A percentile compares a stretch with the other conserved stretches of the same genome.
phyloP scores from a whole-genome alignment of 2,329 filamentous ascomycete genomes.

The Onygenales sp. region DNA sequence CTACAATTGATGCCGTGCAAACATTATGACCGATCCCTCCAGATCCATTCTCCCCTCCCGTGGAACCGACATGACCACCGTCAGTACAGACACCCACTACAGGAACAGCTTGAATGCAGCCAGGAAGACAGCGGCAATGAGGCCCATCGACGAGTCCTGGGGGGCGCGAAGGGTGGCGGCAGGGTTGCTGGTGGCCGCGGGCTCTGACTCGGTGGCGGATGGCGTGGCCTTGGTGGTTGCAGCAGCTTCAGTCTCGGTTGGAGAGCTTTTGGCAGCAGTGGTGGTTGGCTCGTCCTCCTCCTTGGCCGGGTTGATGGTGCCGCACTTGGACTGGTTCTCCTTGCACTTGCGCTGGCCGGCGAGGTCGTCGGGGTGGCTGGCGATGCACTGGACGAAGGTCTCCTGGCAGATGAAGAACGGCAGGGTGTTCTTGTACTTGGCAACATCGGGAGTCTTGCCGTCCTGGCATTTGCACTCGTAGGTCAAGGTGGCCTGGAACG shows the following conservation, averaged over 20 bases:
- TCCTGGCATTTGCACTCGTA: slow-evolving; percentile 52
- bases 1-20: no score
- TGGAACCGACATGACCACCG: no score
- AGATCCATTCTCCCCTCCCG: no score
- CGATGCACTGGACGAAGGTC: slow-evolving; percentile 42
- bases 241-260: slow-evolving; percentile 20
- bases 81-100: slow-evolving; percentile 19
- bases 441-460: slow-evolving; percentile 45
- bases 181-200: slow-evolving; percentile 27
- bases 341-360: slow-evolving; percentile 41
- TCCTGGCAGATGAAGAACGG: slow-evolving; percentile 51
- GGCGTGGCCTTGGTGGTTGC: slow-evolving; percentile 19
- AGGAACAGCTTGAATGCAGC: slow-evolving; percentile 49
- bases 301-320: slow-evolving; percentile 26
- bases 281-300: slow-evolving; percentile 11
- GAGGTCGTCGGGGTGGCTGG: slow-evolving; percentile 35
- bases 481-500: slow-evolving; percentile 37
- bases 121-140: slow-evolving; percentile 44
- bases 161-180: slow-evolving; percentile 37
- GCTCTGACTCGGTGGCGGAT: slow-evolving; percentile 18
- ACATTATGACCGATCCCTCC: no score
- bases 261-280: slow-evolving; percentile 17
- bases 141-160: slow-evolving; percentile 43
- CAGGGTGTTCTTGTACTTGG: slow-evolving; percentile 48
- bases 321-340: slow-evolving; percentile 40